Percentiles rank a stretch among this genome's conserved stretches.
Evolutionary conservation across 768 basidiomycete genomes (phyloP).

Genomic region (Hygrophoropsis aurantiaca): DNA sequence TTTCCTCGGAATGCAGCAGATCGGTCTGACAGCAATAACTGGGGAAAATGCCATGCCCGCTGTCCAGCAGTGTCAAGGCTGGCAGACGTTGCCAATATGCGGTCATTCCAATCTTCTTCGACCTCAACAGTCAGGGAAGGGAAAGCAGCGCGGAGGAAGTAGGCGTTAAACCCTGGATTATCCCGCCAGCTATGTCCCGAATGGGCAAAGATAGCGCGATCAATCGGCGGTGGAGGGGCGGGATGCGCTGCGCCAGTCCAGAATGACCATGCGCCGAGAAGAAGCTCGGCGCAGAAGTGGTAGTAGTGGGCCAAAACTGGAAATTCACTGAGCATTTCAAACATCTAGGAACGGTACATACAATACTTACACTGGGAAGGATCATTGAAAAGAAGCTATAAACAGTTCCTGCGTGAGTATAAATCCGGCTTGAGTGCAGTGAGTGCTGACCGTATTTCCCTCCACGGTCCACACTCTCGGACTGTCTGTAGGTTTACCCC

Average conservation of each 20-base stretch:
- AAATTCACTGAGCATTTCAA: constrained; percentile 1
- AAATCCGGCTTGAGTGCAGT: neutral
- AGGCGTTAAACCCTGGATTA: constrained; percentile 71
- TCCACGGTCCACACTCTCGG: constrained; percentile 66
- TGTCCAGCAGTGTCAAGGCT: constrained; percentile 19
- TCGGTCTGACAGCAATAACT: constrained; percentile 69
- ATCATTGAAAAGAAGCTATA: constrained; percentile 62
- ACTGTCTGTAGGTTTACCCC: constrained; percentile 47
- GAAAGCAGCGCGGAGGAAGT: constrained; percentile 72
- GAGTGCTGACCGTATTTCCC: constrained; percentile 64
- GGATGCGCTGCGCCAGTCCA: constrained; percentile 54
- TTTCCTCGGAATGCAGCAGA: constrained; percentile 72
- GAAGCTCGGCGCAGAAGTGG: constrained; percentile 81
- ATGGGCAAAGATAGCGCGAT: constrained; percentile 73
- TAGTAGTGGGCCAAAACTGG: constrained; percentile 80
- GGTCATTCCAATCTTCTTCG: constrained; percentile 70
- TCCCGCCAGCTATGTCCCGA: constrained; percentile 72
- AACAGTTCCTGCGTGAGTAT: constrained; percentile 4
- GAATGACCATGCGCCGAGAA: constrained; percentile 74
- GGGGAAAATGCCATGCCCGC: constrained; percentile 71
- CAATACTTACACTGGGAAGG: constrained; percentile 53
- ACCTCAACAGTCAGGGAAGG: constrained; percentile 71
- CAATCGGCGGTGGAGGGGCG: constrained; percentile 50
- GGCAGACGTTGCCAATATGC: constrained; percentile 35
- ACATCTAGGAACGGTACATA: neutral